A percentile compares a stretch with the other conserved stretches of the same genome.
Conservation (phyloP, 108 stramenopile genomes). For the Conticribra weissflogii region DNA sequence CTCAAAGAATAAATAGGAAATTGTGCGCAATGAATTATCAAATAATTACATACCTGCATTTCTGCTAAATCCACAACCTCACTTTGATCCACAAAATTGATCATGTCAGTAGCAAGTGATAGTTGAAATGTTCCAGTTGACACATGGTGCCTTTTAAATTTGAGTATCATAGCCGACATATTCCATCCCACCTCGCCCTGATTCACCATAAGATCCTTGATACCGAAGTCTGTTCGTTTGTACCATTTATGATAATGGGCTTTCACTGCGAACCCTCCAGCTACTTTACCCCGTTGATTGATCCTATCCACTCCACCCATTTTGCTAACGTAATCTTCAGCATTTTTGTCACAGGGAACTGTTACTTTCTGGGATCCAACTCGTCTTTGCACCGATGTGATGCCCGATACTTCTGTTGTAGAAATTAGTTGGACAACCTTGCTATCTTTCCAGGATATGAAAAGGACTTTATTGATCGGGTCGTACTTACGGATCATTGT, state of each 20-base stretch:
- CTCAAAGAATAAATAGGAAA: too few relatives aligned
- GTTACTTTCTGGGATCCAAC: not conserved
- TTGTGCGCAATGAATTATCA: too few relatives aligned
- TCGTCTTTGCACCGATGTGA: not conserved
- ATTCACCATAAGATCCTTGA: conserved; percentile 12
- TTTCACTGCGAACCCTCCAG: conserved; percentile 23
- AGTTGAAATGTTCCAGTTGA: too few relatives aligned
- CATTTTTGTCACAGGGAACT: not conserved
- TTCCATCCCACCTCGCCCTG: not conserved
- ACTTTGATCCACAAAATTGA: too few relatives aligned
- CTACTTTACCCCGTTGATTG: conserved; percentile 6
- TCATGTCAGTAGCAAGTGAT: too few relatives aligned
- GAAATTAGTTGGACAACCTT: conserved; percentile 23
- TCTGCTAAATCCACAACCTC: too few relatives aligned
- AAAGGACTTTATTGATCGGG: not conserved
- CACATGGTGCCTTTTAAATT: too few relatives aligned
- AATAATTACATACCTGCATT: too few relatives aligned
- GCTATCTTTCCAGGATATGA: conserved; percentile 11
- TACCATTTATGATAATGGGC: conserved; percentile 38
- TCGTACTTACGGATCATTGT: not conserved
- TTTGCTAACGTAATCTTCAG: not conserved
- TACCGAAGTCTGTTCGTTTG: conserved; percentile 15
- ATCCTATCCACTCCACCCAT: conserved; percentile 8
- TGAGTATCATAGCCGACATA: too few relatives aligned
- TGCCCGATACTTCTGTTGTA: conserved; percentile 12